Base-by-base conservation (phyloP, 2,329 filamentous ascomycete species). In the Pyrenophora seminiperda region DNA sequence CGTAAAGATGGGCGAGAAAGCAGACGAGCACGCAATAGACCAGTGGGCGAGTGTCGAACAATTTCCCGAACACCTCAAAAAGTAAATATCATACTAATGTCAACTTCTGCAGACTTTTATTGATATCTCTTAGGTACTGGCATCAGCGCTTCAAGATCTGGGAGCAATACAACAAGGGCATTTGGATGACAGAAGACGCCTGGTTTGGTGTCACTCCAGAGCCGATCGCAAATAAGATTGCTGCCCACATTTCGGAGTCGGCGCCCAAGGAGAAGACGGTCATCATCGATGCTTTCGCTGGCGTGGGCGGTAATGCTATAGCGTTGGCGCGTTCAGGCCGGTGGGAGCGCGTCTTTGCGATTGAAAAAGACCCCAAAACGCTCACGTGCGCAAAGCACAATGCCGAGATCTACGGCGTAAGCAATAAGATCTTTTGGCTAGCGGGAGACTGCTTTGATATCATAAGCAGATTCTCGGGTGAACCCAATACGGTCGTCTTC, bases 151-250 rank as follows among this genome's bases (percentile, higher is more conserved):
- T 94, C 72, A 87, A 86, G 43, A 89, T 99, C 59, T 99, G 96
- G 75, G 87, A 87, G 13, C 82, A 82, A 62, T 99, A 97, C 70
- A 88, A 97, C 70, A 82, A 92, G 50, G 93, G 91, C 47, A 83
- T 99, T 59, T 88, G 86, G 79, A 85, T 99, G 80, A 99, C 95
- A 0, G 87, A 96, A 70, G 88, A 93, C 75, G 89, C 91, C 45
- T 99, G 94, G 94, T 99, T 94, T 71, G 94, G 92, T 47, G 92
- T 97, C 6, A 99, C 95, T 0, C 92, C 94, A 11, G 93, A 99
- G 72, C 89, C 90, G 4, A 84, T 99, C 7, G 46, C 46, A 13
- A 54, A 47, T 51, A 85, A 87, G 75, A 90, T 96, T 44, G 90
- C 92, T 13, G 68, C 79, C 11, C 88, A 96, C 66, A 79, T 96